Evolutionary conservation across 2,329 filamentous ascomycete genomes (phyloP), one percentile per base, ranked within the genome.

Genomic region (Claviceps maximensis): DNA sequence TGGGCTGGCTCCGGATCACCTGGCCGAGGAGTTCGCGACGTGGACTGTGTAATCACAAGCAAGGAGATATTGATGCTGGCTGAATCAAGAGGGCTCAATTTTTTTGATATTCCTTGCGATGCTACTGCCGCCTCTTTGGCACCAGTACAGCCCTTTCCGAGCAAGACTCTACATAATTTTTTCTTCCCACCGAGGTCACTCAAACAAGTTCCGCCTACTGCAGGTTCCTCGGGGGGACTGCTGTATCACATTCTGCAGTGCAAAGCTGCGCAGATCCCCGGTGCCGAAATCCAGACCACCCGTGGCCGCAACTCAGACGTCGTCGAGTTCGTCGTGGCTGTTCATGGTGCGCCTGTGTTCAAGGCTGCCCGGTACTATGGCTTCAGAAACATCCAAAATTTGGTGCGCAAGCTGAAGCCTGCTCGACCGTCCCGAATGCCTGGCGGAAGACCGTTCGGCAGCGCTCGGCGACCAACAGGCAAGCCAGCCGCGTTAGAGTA

Each of bases 11-110:
- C 71, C 51, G 74, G 70, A 15, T 64, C 63, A 48, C 72, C 76
- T 1, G 74, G 71, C 1, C 69, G 72, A 49, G 80, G 80, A 1
- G 78, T 93, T 27, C 79, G 93, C 53, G 93, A 98, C 63, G 90
- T 97, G 48, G 93, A 98, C 71, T 97, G 91, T 68, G 93, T 98
- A 46, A 97, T 98, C 67, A 98, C 93, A 15, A 91, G 89, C 60
- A 90, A 93, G 59, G 93, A 98, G 70, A 77, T 98, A 23, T 76
- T 98, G 40, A 93, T 93, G 76, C 78, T 98, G 38, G 87, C 90
- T 21, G 83, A 88, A 51, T 86, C 87, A 47, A 82, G 91, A 57
- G 80, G 81, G 21, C 80, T 96, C 56, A 78, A 85, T 62, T 88
- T 98, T 67, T 83, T 87, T 56, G 69, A 71, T 27, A 70, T 96